phyloP scores from a whole-genome alignment of 148 eudicot genomes.

The Fagopyrum homotropicum region DNA sequence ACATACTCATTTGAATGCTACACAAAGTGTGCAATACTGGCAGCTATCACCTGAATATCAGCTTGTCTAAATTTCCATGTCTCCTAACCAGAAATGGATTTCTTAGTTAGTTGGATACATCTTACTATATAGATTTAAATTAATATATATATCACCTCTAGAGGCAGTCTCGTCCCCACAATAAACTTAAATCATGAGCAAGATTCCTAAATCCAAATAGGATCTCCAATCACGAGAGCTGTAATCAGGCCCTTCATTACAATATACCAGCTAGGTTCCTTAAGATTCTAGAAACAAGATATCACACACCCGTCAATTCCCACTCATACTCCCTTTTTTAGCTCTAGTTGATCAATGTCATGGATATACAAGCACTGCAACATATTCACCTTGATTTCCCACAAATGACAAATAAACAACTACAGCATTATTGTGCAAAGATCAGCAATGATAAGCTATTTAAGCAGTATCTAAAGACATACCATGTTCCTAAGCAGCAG shows the following conservation, averaged over 20 bases:
- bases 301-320: background rate
- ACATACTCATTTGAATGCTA: background rate
- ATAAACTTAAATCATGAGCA: background rate
- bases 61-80: background rate
- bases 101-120: background rate
- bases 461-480: constrained; percentile 14
- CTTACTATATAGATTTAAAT: background rate
- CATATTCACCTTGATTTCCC: background rate
- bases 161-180: background rate
- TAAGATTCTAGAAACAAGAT: background rate
- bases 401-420: background rate
- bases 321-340: background rate
- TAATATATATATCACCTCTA: background rate
- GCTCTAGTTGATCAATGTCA: background rate
- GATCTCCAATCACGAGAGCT: background rate
- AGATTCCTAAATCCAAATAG: background rate
- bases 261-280: background rate
- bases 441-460: background rate
- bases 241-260: background rate
- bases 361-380: background rate
- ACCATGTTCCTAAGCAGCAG: constrained; percentile 88
- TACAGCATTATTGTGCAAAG: background rate
- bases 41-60: background rate
- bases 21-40: background rate
- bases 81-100: background rate